These are phyloP conservation scores for Ceratocystis alfenasii DNA, from an alignment of 2,329 filamentous ascomycete genomes.

Conservation along the genomic window DNA sequence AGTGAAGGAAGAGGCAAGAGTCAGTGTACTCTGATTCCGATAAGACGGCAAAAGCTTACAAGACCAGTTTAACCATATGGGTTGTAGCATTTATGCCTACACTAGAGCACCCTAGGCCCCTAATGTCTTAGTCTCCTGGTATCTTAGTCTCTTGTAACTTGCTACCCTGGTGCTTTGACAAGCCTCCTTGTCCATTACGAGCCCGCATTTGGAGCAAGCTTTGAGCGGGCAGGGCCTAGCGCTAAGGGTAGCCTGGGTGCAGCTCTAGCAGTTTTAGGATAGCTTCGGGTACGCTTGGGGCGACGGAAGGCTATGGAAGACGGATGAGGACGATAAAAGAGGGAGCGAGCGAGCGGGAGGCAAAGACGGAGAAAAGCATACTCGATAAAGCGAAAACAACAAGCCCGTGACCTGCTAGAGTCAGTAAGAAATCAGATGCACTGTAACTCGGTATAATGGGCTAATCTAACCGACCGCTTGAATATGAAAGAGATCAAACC, in stretches of 20 bases:
- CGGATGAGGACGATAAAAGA: neutral
- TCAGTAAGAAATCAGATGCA: neutral
- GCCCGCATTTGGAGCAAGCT: conserved; percentile 6
- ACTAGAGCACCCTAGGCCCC: neutral
- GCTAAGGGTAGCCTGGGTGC: neutral
- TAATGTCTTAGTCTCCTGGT: neutral
- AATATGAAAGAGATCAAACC: no score
- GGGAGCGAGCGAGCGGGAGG: neutral
- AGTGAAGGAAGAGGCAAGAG: conserved; percentile 1
- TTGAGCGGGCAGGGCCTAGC: neutral
- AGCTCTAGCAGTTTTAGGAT: neutral
- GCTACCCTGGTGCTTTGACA: neutral
- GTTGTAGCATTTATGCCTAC: neutral
- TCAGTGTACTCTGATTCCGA: neutral
- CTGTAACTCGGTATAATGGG: neutral
- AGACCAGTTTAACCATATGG: neutral
- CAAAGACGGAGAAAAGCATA: neutral
- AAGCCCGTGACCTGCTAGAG: neutral
- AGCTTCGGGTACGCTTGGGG: neutral
- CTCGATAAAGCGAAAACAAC: neutral
- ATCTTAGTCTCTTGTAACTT: neutral
- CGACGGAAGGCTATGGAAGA: neutral
- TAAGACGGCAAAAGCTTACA: conserved; percentile 10
- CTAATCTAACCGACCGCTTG: no score
- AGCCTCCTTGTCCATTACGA: neutral